Evolutionary conservation across 2,329 filamentous ascomycete genomes (phyloP), one percentile per base, ranked within the genome.

Genomic region (Helicocarpus griseus): DNA sequence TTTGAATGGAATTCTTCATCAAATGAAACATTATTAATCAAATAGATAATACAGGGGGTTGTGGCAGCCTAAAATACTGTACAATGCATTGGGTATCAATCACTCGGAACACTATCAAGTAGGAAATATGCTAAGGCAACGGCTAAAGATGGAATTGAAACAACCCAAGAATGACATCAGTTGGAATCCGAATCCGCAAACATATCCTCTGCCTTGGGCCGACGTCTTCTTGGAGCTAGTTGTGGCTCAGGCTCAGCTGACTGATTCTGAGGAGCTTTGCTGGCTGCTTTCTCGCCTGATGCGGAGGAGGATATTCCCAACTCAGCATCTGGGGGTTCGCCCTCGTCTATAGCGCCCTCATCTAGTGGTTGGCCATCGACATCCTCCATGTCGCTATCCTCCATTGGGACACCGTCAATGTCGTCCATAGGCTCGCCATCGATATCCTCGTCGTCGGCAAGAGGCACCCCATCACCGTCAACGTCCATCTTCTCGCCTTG

Each of bases 161-260:
- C 2, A 46, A 28, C 31, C 21, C 19, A 24, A 47, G 4, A 47
- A 33, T 35, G 44, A 24, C 44, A 28, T 68, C 52, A 72, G 48
- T 77, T 73, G 1, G 73, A 77, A 58, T 86, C 86, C 4, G 84
- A 86, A 65, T 86, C 85, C 9, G 85, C 87, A 78, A 93, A 94
- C 87, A 93, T 90, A 63, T 93, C 87, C 58, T 86, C 86, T 4
- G 87, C 87, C 58, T 82, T 82, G 67, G 87, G 85, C 55, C 85
- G 78, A 63, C 79, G 85, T 59, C 79, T 68, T 74, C 57, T 73
- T 62, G 52, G 63, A 54, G 61, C 61, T 54, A 66, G 68, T 44
- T 60, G 61, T 51, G 36, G 57, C 48, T 58, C 61, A 51, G 47
- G 62, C 58, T 53, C 64, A 60, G 50, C 57, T 58, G 28, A 54